Base-by-base conservation (phyloP, 75 land plant species). In the Selaginella tamariscina region DNA sequence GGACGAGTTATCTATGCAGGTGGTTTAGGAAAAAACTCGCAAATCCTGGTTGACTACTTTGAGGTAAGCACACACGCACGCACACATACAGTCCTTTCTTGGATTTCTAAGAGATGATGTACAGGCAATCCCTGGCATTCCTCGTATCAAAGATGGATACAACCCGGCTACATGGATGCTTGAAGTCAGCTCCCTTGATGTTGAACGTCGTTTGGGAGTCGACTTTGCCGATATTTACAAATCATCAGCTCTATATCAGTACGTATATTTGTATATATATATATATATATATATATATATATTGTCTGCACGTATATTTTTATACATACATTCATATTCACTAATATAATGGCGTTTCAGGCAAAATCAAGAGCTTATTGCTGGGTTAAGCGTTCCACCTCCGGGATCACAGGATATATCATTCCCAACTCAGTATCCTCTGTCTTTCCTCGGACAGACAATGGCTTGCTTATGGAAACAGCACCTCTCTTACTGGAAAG, bases 391-490 rank as follows among this genome's bases (percentile, higher is more conserved):
- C 26, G n/a, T n/a, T 21, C 62, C 62, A n/a, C 18, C 21, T 59
- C 27, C 62, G 8, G 62, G 62, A 2, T 8, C 62, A 9, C 18
- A 59, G 62, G 62, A 59, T 23, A 21, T 59, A 23, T 59, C 9
- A 8, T 59, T 59, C 21, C 27, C 62, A 59, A 59, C 62, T 2
- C 21, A 59, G 21, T 59, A 59, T 23, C 26, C 62, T 59, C 62
- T 23, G 26, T 27, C 62, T 5, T 59, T 59, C 26, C 62, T 59
- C 27, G 26, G 24, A 59, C 62, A 59, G 26, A 8, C 23, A 5
- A 21, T 21, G 23, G 62, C 18, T 9, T 59, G 62, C 62, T 59
- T 59, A n/a, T 59, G 62, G 62, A 59, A 59, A 59, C 62, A 59
- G 21, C 21, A 59, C 23, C 26, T 8, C 9, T 59, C 62, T 9